These are phyloP conservation scores for Taiozyma sp. DNA, from an alignment of 1,139 yeast species.

Conservation along the genomic window DNA sequence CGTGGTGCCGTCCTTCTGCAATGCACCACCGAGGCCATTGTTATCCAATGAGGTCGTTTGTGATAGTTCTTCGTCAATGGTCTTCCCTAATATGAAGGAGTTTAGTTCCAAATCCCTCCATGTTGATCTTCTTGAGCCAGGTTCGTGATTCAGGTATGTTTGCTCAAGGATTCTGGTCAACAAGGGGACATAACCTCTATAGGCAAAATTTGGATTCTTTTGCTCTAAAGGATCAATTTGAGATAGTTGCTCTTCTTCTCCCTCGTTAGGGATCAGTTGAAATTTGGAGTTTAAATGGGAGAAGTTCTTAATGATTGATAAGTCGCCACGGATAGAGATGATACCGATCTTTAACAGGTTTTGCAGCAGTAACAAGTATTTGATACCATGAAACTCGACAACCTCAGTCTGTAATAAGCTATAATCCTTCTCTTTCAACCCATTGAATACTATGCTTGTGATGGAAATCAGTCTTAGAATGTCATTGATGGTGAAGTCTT, in stretches of 20 bases:
- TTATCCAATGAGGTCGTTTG: slow-evolving; percentile 26
- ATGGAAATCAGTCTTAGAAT: slow-evolving; percentile 46
- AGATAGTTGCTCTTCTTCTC: slow-evolving; percentile 15
- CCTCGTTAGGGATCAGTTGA: slow-evolving; percentile 25
- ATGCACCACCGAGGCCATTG: slow-evolving; percentile 22
- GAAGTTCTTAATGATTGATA: slow-evolving; percentile 29
- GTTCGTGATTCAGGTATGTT: slow-evolving; percentile 22
- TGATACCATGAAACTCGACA: slow-evolving; percentile 56
- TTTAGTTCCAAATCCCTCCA: slow-evolving; percentile 19
- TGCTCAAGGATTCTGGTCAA: slow-evolving; percentile 36
- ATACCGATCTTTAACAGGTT: slow-evolving; percentile 37
- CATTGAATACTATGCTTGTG: slow-evolving; percentile 57
- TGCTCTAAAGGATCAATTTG: slow-evolving; percentile 26
- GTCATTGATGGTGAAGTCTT: slow-evolving; percentile 31
- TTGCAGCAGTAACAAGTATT: slow-evolving; percentile 35
- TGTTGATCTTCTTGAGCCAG: slow-evolving; percentile 9
- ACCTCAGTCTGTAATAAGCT: slow-evolving; percentile 45
- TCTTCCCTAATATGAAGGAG: slow-evolving; percentile 30
- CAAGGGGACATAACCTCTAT: slow-evolving; percentile 44
- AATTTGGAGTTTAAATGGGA: slow-evolving; percentile 20
- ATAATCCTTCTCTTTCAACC: slow-evolving; percentile 58
- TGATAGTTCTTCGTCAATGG: slow-evolving; percentile 30
- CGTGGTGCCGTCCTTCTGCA: slow-evolving; percentile 32
- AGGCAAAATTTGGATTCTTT: slow-evolving; percentile 31
- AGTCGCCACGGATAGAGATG: slow-evolving; percentile 25